Evolutionary conservation across 1,284 basidiomycete species (phyloP).

Genomic region (Malassezia japonica): DNA sequence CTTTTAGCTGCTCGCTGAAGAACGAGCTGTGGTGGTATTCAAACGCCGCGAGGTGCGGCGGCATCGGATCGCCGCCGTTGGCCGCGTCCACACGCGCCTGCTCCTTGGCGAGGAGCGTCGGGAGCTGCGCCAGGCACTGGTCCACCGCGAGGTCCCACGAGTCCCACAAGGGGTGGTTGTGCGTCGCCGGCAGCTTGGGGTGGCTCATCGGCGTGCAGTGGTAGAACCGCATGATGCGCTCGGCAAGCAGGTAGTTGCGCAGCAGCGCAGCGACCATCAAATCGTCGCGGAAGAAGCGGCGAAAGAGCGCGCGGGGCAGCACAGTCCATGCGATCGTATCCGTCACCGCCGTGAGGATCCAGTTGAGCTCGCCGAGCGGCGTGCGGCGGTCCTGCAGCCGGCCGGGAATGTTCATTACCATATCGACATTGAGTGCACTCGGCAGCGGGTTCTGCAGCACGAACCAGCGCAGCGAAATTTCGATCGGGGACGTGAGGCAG

Average conservation of each 20-base stretch:
- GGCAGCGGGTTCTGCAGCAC: constrained; percentile 73
- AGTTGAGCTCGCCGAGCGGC: constrained; percentile 91
- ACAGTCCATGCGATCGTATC: constrained; percentile 99
- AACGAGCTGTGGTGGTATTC: constrained; percentile 80
- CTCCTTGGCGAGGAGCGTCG: constrained; percentile 66
- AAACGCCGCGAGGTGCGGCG: constrained; percentile 47
- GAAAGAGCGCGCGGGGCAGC: constrained; percentile 85
- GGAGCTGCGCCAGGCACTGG: constrained; percentile 83
- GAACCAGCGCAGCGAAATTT: constrained; percentile 89
- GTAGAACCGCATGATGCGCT: constrained; percentile 96
- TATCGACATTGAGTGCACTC: constrained; percentile 59
- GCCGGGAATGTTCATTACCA: constrained; percentile 90
- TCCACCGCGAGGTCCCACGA: constrained; percentile 97
- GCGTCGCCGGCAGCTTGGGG: constrained; percentile 81
- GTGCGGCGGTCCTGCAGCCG: constrained; percentile 92
- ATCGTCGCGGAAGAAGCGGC: constrained; percentile 86
- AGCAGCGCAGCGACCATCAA: constrained; percentile 90
- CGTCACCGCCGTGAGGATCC: constrained; percentile 98
- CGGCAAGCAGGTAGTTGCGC: constrained; percentile 90
- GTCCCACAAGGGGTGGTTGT: constrained; percentile 90
- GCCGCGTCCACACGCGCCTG: constrained; percentile 52
- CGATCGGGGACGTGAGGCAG: constrained; percentile 93
- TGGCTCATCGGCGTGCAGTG: constrained; percentile 92
- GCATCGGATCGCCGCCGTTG: constrained; percentile 43
- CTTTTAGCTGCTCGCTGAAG: constrained; percentile 90